Conservation (phyloP, 2,329 filamentous ascomycete genomes). For the Paracoccidioides brasiliensis region DNA sequence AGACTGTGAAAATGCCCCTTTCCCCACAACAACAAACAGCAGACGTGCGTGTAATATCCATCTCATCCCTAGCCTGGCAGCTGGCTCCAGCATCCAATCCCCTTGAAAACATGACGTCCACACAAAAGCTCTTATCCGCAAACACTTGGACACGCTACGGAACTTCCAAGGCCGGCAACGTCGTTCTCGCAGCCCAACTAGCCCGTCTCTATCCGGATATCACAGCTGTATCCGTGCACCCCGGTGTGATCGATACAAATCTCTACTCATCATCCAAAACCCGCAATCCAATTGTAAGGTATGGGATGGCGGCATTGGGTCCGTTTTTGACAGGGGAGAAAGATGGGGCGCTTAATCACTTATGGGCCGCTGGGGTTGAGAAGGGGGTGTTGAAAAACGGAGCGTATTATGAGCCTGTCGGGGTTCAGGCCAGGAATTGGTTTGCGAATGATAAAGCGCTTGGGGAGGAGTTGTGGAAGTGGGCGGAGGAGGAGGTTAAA, state of each 20-base stretch:
- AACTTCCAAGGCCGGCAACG: slow-evolving; percentile 40
- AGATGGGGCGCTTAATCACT: slow-evolving; percentile 29
- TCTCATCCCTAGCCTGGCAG: slow-evolving; percentile 27
- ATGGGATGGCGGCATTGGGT: slow-evolving; percentile 12
- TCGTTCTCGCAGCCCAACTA: slow-evolving; percentile 35
- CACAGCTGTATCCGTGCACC: slow-evolving; percentile 37
- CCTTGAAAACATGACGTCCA: slow-evolving; percentile 26
- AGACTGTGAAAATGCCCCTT: slow-evolving; percentile 19
- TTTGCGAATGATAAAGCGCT: slow-evolving; percentile 22
- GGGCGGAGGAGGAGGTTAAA: slow-evolving; percentile 28
- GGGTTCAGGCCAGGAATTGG: slow-evolving; percentile 18
- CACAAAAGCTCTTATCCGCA: slow-evolving; percentile 19
- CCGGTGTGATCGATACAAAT: slow-evolving; percentile 33
- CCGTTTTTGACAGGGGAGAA: slow-evolving; percentile 21
- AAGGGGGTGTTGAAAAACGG: slow-evolving; percentile 24
- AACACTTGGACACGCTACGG: slow-evolving; percentile 37
- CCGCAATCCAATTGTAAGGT: slow-evolving; percentile 14
- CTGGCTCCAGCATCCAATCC: slow-evolving; percentile 18
- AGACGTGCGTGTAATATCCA: slow-evolving; percentile 26
- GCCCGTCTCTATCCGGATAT: slow-evolving; percentile 32
- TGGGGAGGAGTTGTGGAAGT: slow-evolving; percentile 30
- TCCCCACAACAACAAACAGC: slow-evolving; percentile 4
- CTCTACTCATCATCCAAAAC: slow-evolving; percentile 24
- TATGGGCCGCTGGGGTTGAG: slow-evolving; percentile 28
- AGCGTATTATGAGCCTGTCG: slow-evolving; percentile 32